Conservation (phyloP, 345 rosid species). For the Viola odorata region DNA sequence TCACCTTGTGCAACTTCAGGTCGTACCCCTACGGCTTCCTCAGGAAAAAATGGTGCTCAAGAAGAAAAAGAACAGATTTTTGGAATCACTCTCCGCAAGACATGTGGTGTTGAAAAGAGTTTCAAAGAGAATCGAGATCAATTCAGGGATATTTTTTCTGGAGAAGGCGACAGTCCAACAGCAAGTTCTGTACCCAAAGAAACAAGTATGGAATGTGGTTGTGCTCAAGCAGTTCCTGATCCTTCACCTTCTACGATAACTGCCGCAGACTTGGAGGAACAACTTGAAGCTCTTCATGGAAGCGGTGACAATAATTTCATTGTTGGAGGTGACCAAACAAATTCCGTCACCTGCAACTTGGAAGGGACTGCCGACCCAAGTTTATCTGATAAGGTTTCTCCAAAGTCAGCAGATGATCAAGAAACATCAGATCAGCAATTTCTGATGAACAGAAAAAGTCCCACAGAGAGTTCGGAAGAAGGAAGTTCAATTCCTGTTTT, state of each 20-base stretch:
- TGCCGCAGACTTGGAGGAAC: slow-evolving; percentile 15
- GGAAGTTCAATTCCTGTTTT: slow-evolving; percentile 10
- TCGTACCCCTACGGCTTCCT: slow-evolving; percentile 25
- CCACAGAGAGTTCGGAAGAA: slow-evolving; percentile 3
- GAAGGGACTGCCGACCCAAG: slow-evolving; percentile 6
- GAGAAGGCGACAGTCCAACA: slow-evolving; percentile 8
- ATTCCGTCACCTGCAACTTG: neutral
- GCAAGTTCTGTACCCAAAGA: slow-evolving; percentile 12
- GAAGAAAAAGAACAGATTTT: slow-evolving; percentile 16
- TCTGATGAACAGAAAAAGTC: slow-evolving; percentile 6
- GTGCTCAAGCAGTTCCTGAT: neutral
- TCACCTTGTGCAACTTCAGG: slow-evolving; percentile 30
- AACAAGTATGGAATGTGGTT: slow-evolving; percentile 4
- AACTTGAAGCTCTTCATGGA: slow-evolving; percentile 15
- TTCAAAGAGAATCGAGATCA: slow-evolving; percentile 14
- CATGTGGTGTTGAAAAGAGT: slow-evolving; percentile 10
- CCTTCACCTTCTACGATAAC: slow-evolving; percentile 7
- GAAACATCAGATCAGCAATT: slow-evolving; percentile 9
- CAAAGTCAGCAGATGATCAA: slow-evolving; percentile 11
- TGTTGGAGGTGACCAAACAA: slow-evolving; percentile 10
- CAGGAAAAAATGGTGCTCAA: slow-evolving; percentile 17
- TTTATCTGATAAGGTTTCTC: slow-evolving; percentile 9
- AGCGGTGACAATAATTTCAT: slow-evolving; percentile 6
- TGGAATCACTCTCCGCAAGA: slow-evolving; percentile 9
- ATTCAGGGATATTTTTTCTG: slow-evolving; percentile 2